Percentiles rank a stretch among this genome's conserved stretches.
These are phyloP conservation scores for Acer campestre DNA, from an alignment of 345 rosid species.

Conservation along the genomic window DNA sequence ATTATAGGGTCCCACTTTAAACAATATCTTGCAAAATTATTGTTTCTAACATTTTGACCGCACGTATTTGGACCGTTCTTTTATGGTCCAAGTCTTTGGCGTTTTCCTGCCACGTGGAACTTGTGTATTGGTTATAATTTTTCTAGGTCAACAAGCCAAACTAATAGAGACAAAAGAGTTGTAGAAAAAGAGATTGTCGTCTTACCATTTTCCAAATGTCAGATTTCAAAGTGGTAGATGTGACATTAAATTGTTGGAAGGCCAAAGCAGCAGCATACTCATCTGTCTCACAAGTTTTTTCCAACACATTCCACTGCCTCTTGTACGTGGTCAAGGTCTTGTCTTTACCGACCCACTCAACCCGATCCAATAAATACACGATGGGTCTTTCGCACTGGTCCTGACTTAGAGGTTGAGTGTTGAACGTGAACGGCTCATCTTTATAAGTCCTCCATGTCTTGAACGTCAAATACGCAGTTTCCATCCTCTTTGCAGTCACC, in stretches of 20 bases:
- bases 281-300: slow-evolving; percentile 33
- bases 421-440: slow-evolving; percentile 65
- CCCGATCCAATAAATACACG: slow-evolving; percentile 61
- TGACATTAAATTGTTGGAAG: slow-evolving; percentile 49
- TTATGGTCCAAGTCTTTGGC: no score
- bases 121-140: no score
- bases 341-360: slow-evolving; percentile 29
- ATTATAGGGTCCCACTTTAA: neutral
- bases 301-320: slow-evolving; percentile 37
- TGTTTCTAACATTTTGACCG: no score
- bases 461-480: slow-evolving; percentile 63
- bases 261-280: slow-evolving; percentile 39
- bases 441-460: slow-evolving; percentile 71
- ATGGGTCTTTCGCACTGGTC: slow-evolving; percentile 69
- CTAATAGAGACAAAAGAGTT: neutral
- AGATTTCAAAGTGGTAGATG: slow-evolving; percentile 42
- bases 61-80: no score
- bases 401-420: slow-evolving; percentile 57
- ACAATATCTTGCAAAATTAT: no score
- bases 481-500: slow-evolving; percentile 58
- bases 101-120: no score
- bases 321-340: slow-evolving; percentile 54
- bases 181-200: neutral
- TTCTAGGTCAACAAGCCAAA: no score
- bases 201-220: slow-evolving; percentile 69